These are phyloP conservation scores for Lachnellula subtilissima DNA, from an alignment of 2,329 filamentous ascomycete genomes.

Conservation along the genomic window DNA sequence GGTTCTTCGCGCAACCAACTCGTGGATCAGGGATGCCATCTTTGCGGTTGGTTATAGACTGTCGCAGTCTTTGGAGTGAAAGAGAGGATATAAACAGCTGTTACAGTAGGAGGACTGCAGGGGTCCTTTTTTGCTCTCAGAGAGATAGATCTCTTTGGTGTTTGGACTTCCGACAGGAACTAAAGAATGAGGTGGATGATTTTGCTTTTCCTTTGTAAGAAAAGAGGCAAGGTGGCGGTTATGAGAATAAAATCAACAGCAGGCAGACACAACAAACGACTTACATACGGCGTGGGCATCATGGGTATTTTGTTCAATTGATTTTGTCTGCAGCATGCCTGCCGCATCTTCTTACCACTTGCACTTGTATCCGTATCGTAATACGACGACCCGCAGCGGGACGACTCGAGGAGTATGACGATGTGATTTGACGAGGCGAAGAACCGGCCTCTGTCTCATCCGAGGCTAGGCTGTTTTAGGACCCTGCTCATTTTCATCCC, in stretches of 20 bases:
- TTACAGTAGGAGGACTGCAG: background rate
- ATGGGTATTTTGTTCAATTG: too few relatives aligned
- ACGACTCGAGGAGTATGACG: background rate
- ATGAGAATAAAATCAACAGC: too few relatives aligned
- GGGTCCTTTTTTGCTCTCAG: too few relatives aligned
- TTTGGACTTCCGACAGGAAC: too few relatives aligned
- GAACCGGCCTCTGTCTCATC: background rate
- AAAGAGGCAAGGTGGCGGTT: too few relatives aligned
- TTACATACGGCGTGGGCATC: too few relatives aligned
- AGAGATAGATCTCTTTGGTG: too few relatives aligned
- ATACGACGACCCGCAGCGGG: background rate
- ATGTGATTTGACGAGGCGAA: background rate
- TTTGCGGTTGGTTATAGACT: background rate
- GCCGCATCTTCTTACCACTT: background rate
- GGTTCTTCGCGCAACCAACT: slow-evolving; percentile 2
- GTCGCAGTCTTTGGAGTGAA: background rate
- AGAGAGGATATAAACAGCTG: background rate
- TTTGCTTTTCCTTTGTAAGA: too few relatives aligned
- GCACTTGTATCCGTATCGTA: background rate
- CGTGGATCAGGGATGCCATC: slow-evolving; percentile 12
- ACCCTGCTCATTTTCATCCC: background rate
- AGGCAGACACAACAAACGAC: too few relatives aligned
- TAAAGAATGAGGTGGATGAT: too few relatives aligned
- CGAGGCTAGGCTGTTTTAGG: background rate
- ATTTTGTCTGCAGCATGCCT: too few relatives aligned